Percentiles rank a stretch among this genome's conserved stretches.
Evolutionary conservation across 371 early-diverging fungal species (phyloP).

Genomic region (Apophysomyces sp.): DNA sequence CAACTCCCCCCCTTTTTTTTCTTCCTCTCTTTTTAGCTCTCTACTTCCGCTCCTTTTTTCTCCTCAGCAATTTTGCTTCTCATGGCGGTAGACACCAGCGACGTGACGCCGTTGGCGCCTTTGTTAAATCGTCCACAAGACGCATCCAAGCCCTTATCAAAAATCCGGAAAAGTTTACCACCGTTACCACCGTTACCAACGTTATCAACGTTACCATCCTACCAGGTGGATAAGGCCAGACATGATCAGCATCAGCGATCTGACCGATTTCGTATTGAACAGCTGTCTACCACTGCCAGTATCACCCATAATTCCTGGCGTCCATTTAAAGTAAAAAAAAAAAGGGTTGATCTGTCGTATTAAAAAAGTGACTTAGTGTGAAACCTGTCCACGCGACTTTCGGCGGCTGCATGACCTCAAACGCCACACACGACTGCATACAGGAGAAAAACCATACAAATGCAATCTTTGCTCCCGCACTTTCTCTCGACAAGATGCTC

Average conservation of each 20-base stretch:
- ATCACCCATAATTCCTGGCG: not conserved
- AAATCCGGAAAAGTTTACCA: not conserved
- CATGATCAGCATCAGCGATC: not conserved
- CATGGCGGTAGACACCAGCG: not conserved
- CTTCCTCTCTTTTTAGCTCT: not conserved
- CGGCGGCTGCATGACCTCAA: constrained; percentile 64
- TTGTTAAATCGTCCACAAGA: not conserved
- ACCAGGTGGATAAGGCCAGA: not conserved
- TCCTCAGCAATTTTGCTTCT: too few species aligned
- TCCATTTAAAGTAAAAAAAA: not conserved
- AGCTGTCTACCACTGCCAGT: not conserved
- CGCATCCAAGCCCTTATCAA: not conserved
- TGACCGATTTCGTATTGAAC: not conserved
- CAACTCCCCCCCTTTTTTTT: not conserved
- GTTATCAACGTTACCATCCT: too few species aligned
- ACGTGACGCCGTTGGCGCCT: not conserved
- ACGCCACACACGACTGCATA: constrained; percentile 60
- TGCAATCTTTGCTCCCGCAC: constrained; percentile 56
- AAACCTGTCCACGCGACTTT: constrained; percentile 42
- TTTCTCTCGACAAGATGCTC: constrained; percentile 68
- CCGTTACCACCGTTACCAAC: too few species aligned
- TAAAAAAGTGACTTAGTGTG: constrained; percentile 24
- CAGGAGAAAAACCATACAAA: constrained; percentile 59
- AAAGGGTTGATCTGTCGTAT: not conserved
- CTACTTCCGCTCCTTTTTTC: too few species aligned